These are phyloP conservation scores for Lasiosphaeria hispida DNA, from an alignment of 495 filamentous ascomycete genomes.

Conservation along the genomic window DNA sequence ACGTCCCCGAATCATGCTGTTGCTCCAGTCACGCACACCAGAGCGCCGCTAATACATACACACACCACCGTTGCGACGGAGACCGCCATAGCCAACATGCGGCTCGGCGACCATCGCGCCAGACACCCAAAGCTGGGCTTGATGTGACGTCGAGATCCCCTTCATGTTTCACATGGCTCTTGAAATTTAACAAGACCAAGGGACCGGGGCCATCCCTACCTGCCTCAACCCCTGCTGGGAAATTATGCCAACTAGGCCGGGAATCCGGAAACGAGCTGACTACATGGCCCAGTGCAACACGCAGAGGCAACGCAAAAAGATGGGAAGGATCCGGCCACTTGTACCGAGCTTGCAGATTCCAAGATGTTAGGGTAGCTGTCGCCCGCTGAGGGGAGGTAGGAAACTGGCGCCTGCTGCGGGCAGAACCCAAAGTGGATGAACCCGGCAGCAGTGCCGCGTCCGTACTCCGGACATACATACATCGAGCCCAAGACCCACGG, in stretches of 20 bases:
- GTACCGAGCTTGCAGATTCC: slow-evolving; percentile 19
- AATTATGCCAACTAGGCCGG: background rate
- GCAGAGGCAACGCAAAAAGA: background rate
- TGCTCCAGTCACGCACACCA: too few species aligned
- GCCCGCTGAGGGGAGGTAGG: too few species aligned
- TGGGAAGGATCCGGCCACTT: slow-evolving; percentile 14
- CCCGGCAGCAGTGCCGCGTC: background rate
- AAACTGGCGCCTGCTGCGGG: slow-evolving; percentile 14
- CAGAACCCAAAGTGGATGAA: slow-evolving; percentile 16
- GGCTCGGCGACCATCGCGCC: background rate
- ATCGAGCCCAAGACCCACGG: background rate
- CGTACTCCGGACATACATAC: background rate
- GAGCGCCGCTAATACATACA: too few species aligned
- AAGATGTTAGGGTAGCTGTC: slow-evolving; percentile 7
- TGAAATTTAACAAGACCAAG: background rate
- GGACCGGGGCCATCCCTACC: background rate
- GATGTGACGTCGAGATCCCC: slow-evolving; percentile 9
- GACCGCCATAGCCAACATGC: too few species aligned
- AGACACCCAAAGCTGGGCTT: background rate
- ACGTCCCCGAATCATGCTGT: too few species aligned
- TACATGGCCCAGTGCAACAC: background rate
- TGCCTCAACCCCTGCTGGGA: background rate
- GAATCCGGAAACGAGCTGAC: slow-evolving; percentile 5
- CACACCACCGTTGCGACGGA: too few species aligned
- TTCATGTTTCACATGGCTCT: slow-evolving; percentile 15